Evolutionary conservation across 345 rosid species (phyloP), one percentile per base, ranked within the genome.

Genomic region (Citrus sp.): DNA sequence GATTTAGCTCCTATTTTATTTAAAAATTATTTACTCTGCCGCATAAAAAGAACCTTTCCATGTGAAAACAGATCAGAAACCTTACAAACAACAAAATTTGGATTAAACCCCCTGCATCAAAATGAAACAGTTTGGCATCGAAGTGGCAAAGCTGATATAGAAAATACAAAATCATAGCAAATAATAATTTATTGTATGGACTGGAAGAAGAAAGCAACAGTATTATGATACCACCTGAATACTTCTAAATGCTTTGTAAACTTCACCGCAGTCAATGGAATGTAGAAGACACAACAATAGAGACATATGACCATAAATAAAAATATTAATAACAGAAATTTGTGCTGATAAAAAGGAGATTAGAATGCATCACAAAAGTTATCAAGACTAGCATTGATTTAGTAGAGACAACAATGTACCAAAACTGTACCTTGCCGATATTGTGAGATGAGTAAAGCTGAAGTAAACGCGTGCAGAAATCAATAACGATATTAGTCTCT

Each of bases 391-490:
- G 59, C 77, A 76, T 55, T n/a, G 34, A 40, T 64, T 28, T 65
- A 9, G 70, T 32, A 46, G 63, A 69, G 63, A 34, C 73, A 28
- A 75, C 19, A 67, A 56, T 28, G 68, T 40, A 60, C 27, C 75
- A 70, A 67, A 49, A 83, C 61, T 13, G 83, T 85, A 91, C 99
- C 97, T 96, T 96, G 84, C 99, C 99, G 77, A 94, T 94, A 85
- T 94, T 96, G 85, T 94, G 95, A 72, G 99, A 91, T 42, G 98
- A 92, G 84, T 94, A 94, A 74, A 92, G 92, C 86, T 91, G 97
- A 82, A 96, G 94, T 91, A 96, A 87, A 35, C 86, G 90, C 95
- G 87, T 94, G 89, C 98, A 96, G 88, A 91, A 94, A 86, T 89
- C 92, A 85, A 92, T 80, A 77, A 92, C 90, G 40, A 84, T 79